These are phyloP conservation scores for Tinospora cordifolia DNA, from an alignment of 164 flowering plant species.

Conservation along the genomic window DNA sequence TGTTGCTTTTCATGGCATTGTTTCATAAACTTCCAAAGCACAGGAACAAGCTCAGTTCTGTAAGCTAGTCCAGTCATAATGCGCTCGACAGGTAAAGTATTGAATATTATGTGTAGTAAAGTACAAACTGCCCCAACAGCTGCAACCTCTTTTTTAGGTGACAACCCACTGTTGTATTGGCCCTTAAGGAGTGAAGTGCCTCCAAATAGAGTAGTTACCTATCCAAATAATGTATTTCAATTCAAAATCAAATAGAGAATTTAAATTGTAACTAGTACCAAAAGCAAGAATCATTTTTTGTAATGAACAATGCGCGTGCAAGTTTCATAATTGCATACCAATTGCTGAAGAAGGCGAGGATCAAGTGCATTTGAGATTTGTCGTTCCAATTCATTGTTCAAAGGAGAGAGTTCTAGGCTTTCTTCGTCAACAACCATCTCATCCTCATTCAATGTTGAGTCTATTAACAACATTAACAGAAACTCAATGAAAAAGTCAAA, in stretches of 20 bases:
- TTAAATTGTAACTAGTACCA: background rate
- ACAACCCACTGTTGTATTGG: conserved; percentile 28
- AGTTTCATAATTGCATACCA: conserved; percentile 47
- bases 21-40: conserved; percentile 89
- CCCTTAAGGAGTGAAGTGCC: conserved; percentile 31
- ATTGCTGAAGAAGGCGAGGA: conserved; percentile 69
- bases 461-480: conserved; percentile 18
- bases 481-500: background rate
- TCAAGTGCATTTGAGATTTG: conserved; percentile 71
- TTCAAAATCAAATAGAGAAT: conserved; percentile 9
- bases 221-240: conserved; percentile 18
- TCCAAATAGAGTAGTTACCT: conserved; percentile 66
- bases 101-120: conserved; percentile 70
- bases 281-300: background rate
- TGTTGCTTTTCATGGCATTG: conserved; percentile 69
- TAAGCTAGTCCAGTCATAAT: conserved; percentile 84
- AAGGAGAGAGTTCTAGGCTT: conserved; percentile 26
- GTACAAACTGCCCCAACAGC: conserved; percentile 83
- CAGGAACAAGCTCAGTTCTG: conserved; percentile 80
- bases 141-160: conserved; percentile 45
- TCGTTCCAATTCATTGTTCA: conserved; percentile 45
- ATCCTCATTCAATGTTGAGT: conserved; percentile 44
- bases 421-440: conserved; percentile 54
- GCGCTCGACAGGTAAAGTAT: conserved; percentile 62
- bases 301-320: background rate